A percentile compares a stretch with the other conserved stretches of the same genome.
These are phyloP conservation scores for Phallus indusiatus DNA, from an alignment of 768 basidiomycete species.

Conservation along the genomic window DNA sequence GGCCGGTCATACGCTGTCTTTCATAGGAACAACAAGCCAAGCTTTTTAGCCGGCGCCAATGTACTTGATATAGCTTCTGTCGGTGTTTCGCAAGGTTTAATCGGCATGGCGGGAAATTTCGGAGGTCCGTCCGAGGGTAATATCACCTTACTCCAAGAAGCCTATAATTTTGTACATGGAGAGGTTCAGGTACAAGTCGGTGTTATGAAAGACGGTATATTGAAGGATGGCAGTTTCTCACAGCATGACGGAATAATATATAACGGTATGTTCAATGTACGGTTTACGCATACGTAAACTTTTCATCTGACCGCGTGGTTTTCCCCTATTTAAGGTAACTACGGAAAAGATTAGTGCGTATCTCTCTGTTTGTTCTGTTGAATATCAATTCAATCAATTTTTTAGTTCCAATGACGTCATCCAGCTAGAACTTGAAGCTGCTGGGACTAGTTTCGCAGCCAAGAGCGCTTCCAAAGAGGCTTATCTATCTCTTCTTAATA, in stretches of 20 bases:
- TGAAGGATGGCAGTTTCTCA: slow-evolving; percentile 31
- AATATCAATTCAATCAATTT: neutral
- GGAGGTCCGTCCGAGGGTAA: neutral
- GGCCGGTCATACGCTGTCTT: slow-evolving; percentile 42
- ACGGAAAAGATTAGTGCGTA: slow-evolving; percentile 43
- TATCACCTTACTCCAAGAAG: slow-evolving; percentile 34
- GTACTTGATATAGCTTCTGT: slow-evolving; percentile 57
- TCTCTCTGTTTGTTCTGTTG: neutral
- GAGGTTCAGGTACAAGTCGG: slow-evolving; percentile 42
- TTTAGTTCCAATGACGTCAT: slow-evolving; percentile 51
- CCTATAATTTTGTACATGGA: slow-evolving; percentile 40
- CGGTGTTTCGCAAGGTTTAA: slow-evolving; percentile 41
- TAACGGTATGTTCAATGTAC: slow-evolving; percentile 30
- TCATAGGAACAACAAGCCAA: slow-evolving; percentile 30
- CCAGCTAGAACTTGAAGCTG: slow-evolving; percentile 49
- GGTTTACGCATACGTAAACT: neutral
- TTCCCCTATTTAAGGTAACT: slow-evolving; percentile 34
- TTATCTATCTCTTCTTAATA: slow-evolving; percentile 47
- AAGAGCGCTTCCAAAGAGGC: slow-evolving; percentile 30
- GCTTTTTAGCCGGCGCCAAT: slow-evolving; percentile 55
- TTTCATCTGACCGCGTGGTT: neutral
- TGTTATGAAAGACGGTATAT: slow-evolving; percentile 51
- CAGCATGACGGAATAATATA: slow-evolving; percentile 62
- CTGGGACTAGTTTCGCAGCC: slow-evolving; percentile 49
- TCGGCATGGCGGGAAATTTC: slow-evolving; percentile 11